These are phyloP conservation scores for Paragyromitra xinjiangensis DNA, from an alignment of 495 filamentous ascomycete genomes.

Conservation along the genomic window DNA sequence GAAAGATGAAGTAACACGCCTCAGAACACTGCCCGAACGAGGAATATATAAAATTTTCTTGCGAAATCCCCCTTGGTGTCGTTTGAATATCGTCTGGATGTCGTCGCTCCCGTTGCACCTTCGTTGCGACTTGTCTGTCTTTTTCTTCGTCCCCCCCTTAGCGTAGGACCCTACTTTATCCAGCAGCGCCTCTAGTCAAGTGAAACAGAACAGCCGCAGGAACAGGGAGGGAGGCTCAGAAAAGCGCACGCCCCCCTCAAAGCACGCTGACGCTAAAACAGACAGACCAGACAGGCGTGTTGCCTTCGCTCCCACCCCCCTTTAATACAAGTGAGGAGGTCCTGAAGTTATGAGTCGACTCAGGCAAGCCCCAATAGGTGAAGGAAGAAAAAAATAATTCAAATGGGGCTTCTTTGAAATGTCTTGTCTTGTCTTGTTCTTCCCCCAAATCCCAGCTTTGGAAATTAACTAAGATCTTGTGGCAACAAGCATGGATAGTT, in stretches of 20 bases:
- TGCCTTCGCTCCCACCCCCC: conserved; percentile 7
- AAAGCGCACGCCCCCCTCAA: conserved; percentile 34
- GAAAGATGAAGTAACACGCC: conserved; percentile 29
- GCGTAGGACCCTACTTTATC: conserved; percentile 26
- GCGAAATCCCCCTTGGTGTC: background rate
- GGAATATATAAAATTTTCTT: conserved; percentile 4
- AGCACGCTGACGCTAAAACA: conserved; percentile 15
- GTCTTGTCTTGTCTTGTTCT: conserved; percentile 4
- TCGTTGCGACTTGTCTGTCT: conserved; percentile 19
- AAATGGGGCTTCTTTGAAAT: conserved; percentile 26
- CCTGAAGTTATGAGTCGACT: conserved; percentile 15
- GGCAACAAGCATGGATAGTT: conserved; percentile 32
- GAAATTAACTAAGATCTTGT: conserved; percentile 29
- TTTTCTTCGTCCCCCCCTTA: conserved; percentile 22
- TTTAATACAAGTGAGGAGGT: background rate
- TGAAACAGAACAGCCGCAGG: conserved; percentile 43
- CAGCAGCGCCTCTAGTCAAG: conserved; percentile 18
- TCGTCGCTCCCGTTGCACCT: conserved; percentile 5
- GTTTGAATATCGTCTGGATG: conserved; percentile 18
- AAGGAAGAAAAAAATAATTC: conserved; percentile 17
- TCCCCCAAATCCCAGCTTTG: conserved; percentile 2
- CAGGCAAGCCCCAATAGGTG: conserved; percentile 3
- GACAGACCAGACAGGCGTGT: background rate
- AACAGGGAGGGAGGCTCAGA: conserved; percentile 32
- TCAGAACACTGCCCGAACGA: conserved; percentile 15